Base-by-base conservation (phyloP, 2,329 filamentous ascomycete genomes). In the Lachnellula arida region DNA sequence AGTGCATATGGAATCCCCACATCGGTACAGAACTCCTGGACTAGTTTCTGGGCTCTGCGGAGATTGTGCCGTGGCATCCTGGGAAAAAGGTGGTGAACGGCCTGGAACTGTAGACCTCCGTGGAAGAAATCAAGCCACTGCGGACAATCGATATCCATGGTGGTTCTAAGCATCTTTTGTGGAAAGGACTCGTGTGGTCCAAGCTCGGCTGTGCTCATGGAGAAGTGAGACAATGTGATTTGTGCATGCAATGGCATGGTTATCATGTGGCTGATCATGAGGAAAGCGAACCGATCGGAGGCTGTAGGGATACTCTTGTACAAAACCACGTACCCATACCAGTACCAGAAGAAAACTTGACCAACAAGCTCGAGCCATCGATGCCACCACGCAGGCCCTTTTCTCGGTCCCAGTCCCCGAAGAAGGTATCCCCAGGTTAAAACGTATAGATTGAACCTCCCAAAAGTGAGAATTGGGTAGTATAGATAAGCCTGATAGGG, bases 101-200 rank as follows among this genome's bases (percentile, higher is more conserved):
- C 90, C 72, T 96, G 91, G 72, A 96, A 96, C 71, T 96, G 91
- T 59, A 96, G 75, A 4, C 91, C 91, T 22, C 91, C 91, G 65
- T 96, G 91, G 71, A 96, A 82, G 69, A 91, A 96, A 69, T 96
- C 91, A 12, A 96, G 78, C 91, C 91, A 96, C 12, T 81, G 78
- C 0, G 91, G 89, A 68, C 91, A 96, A 69, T 94, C 90, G 22
- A 96, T 85, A 61, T 96, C 91, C 91, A 96, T 96, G 12, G 91
- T 96, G 1, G 91, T 96, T 63, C 92, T 86, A 46, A 96, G 78
- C 87, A 95, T 94, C 71, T 87, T 89, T 72, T 96, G 91, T 0
- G 91, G 85, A 71, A 96, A 96, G 0, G 89, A 94, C 70, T 96
- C 91, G 51, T 86, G 78, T 1, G 88, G 84, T 0, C 92, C 92